Conservation (phyloP, 345 rosid genomes). For the Sonneratia caseolaris region DNA sequence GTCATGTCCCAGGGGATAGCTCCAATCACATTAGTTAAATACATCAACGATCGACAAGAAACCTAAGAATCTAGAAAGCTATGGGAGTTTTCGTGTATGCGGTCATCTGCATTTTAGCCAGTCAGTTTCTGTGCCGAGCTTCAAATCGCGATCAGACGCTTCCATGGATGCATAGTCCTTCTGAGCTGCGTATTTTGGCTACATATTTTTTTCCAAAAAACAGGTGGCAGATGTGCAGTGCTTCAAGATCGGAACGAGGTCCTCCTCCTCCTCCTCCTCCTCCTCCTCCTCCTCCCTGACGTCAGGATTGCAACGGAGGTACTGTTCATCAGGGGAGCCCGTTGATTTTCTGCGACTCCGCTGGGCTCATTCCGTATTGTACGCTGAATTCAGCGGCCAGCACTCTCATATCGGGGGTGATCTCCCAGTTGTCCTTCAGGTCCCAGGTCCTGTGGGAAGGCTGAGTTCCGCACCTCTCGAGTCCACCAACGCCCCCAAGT, state of each 20-base stretch:
- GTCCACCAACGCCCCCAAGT: constrained; percentile 35
- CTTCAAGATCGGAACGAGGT: neutral
- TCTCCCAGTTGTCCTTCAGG: constrained; percentile 36
- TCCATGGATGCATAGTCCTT: neutral
- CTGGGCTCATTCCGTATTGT: constrained; percentile 18
- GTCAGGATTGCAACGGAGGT: neutral
- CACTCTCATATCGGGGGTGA: constrained; percentile 27
- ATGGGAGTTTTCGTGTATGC: neutral
- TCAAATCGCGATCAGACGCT: too few relatives aligned
- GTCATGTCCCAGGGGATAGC: too few relatives aligned
- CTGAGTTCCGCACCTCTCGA: constrained; percentile 40
- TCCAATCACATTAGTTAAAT: too few relatives aligned
- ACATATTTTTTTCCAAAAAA: too few relatives aligned
- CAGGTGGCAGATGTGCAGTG: too few relatives aligned
- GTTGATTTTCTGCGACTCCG: constrained; percentile 17
- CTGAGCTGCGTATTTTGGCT: neutral
- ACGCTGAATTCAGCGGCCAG: constrained; percentile 36
- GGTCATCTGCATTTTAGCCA: too few relatives aligned
- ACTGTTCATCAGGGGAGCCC: constrained; percentile 12
- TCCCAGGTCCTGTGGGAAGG: constrained; percentile 29
- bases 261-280: too few relatives aligned
- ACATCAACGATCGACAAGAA: neutral
- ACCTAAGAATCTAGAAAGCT: neutral
- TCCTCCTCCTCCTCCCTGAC: constrained; percentile 11
- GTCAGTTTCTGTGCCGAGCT: too few relatives aligned